Conservation (phyloP, 495 filamentous ascomycete genomes). For the Pyrenopolyporus hunteri region DNA sequence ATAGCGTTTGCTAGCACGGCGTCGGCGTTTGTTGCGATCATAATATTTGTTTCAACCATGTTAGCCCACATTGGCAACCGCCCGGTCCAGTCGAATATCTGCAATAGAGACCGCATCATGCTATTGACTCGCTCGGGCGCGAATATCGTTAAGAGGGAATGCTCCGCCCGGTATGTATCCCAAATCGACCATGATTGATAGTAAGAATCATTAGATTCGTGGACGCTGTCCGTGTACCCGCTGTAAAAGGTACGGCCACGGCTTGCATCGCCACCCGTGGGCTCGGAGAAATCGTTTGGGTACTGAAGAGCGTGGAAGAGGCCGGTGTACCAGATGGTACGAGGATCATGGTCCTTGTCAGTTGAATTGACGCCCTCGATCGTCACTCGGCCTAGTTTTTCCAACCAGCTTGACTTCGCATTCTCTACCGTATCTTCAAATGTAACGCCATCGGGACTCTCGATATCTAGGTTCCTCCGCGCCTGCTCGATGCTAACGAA, state of each 20-base stretch:
- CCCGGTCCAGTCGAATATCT: constrained; percentile 44
- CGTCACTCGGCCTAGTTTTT: constrained; percentile 40
- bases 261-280: constrained; percentile 13
- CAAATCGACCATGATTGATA: constrained; percentile 48
- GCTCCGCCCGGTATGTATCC: constrained; percentile 45
- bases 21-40: constrained; percentile 45
- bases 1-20: constrained; percentile 44
- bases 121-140: constrained; percentile 42
- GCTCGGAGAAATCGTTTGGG: constrained; percentile 44
- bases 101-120: constrained; percentile 43
- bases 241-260: constrained; percentile 39
- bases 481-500: constrained; percentile 46
- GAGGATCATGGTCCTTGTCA: constrained; percentile 39
- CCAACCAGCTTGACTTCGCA: constrained; percentile 39
- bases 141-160: constrained; percentile 41
- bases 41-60: constrained; percentile 46
- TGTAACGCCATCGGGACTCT: constrained; percentile 34
- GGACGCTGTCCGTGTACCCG: constrained; percentile 43
- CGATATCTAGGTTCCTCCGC: constrained; percentile 42
- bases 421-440: constrained; percentile 39
- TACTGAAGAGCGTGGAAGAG: constrained; percentile 44
- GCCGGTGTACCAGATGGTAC: constrained; percentile 44
- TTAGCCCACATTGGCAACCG: constrained; percentile 45
- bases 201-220: constrained; percentile 41
- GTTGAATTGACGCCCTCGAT: constrained; percentile 42